Evolutionary conservation across 345 rosid species (phyloP).

Genomic region (Brassica cretica): DNA sequence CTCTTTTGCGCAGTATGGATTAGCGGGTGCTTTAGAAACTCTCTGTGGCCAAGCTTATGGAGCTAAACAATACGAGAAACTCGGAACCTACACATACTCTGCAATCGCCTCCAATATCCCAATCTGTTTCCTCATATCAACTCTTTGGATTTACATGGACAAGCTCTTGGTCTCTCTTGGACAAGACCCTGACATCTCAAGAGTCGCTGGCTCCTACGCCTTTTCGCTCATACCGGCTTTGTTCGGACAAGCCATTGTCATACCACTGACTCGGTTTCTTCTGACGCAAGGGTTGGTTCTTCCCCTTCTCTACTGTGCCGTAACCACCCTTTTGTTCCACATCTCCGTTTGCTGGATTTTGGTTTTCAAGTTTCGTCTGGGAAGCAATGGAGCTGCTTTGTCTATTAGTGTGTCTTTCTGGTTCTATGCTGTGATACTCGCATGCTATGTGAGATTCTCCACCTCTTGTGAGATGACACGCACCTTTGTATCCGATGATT

Average conservation of each 20-base stretch:
- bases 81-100: conserved; percentile 29
- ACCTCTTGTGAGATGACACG: conserved; percentile 45
- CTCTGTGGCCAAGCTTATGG: conserved; percentile 41
- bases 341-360: conserved; percentile 20
- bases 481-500: conserved; percentile 2
- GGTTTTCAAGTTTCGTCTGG: conserved; percentile 25
- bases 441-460: conserved; percentile 43
- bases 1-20: not conserved
- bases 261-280: conserved; percentile 29
- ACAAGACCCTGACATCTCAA: conserved; percentile 35
- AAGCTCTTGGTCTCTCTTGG: conserved; percentile 27
- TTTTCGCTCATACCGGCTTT: conserved; percentile 29
- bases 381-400: conserved; percentile 47
- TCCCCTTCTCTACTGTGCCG: conserved; percentile 19
- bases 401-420: conserved; percentile 49
- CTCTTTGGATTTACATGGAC: conserved; percentile 29
- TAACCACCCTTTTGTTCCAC: conserved; percentile 30
- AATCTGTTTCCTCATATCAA: conserved; percentile 27
- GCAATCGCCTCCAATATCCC: conserved; percentile 23
- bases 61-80: conserved; percentile 27
- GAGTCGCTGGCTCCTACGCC: conserved; percentile 32
- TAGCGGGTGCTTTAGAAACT: conserved; percentile 18
- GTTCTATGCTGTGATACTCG: conserved; percentile 46
- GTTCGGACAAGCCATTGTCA: conserved; percentile 27
- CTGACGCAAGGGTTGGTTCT: conserved; percentile 34